Percentiles rank a stretch among this genome's conserved stretches.
Evolutionary conservation across 2,329 filamentous ascomycete genomes (phyloP).

Genomic region (Sclerotinia spermophila): DNA sequence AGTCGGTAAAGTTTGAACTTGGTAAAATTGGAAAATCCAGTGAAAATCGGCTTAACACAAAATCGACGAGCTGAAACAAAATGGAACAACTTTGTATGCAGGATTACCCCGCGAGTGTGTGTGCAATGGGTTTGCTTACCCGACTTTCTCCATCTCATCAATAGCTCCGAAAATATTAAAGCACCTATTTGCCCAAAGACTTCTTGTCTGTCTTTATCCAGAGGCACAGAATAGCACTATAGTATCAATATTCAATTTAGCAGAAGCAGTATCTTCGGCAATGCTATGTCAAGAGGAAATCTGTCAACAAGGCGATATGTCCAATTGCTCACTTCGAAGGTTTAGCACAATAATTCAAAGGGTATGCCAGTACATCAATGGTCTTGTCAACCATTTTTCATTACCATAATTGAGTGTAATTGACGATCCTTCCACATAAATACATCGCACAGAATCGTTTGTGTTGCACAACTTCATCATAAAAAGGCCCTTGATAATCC

Average conservation of each 20-base stretch:
- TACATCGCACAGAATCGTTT: background rate
- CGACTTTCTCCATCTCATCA: background rate
- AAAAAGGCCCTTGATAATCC: background rate
- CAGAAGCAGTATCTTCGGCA: background rate
- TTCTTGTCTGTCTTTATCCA: background rate
- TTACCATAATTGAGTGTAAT: background rate
- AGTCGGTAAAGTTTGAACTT: background rate
- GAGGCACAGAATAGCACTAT: background rate
- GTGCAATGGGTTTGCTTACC: constrained; percentile 1
- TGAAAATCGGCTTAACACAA: background rate
- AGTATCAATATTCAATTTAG: background rate
- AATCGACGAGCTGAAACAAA: background rate
- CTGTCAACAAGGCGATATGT: background rate
- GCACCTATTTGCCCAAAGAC: background rate
- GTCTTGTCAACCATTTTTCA: background rate
- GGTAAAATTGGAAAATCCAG: background rate
- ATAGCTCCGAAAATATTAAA: background rate
- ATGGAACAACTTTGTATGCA: background rate
- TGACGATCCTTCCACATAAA: background rate
- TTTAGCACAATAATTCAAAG: background rate
- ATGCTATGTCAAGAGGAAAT: background rate
- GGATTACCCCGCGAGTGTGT: constrained; percentile 1
- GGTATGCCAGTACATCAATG: background rate
- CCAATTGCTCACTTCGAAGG: background rate
- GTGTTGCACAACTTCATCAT: background rate